A percentile compares a stretch with the other conserved stretches of the same genome.
phyloP scores from a whole-genome alignment of 2,329 filamentous ascomycete species.

The Epichloe amarillans region DNA sequence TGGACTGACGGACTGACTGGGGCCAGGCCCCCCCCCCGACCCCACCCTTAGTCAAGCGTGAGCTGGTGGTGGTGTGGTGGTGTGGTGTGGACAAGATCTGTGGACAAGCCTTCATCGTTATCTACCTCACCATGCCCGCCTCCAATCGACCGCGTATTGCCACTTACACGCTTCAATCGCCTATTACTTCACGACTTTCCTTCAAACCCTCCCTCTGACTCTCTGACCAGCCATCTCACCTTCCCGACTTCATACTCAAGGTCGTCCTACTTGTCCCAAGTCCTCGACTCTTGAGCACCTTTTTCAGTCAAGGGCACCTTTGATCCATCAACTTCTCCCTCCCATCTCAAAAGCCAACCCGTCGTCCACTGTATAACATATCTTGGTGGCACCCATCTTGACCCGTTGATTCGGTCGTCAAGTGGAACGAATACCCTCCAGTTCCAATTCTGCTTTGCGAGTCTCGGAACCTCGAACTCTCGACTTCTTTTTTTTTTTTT shows the following conservation, averaged over 20 bases:
- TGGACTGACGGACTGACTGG: neutral
- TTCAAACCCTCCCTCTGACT: constrained; percentile 14
- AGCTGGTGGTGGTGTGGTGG: neutral
- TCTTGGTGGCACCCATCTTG: constrained; percentile 16
- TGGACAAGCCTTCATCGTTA: constrained; percentile 9
- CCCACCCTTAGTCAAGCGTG: no score
- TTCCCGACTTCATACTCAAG: constrained; percentile 3
- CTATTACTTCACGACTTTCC: constrained; percentile 23
- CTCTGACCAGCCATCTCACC: neutral
- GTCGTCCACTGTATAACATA: neutral
- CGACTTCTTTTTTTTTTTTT: neutral
- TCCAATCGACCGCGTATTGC: constrained; percentile 5
- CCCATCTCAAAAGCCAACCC: neutral
- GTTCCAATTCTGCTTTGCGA: neutral
- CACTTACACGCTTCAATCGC: constrained; percentile 12
- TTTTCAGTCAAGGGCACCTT: constrained; percentile 3
- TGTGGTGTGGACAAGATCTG: neutral
- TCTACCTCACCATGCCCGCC: constrained; percentile 15
- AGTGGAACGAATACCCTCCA: constrained; percentile 10
- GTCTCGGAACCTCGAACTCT: neutral
- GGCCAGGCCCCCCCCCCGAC: neutral
- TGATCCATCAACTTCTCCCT: neutral
- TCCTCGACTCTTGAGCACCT: no score
- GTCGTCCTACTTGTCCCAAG: no score
- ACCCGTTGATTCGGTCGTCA: constrained; percentile 39